phyloP scores from a whole-genome alignment of 371 early-diverging fungal species.

The Rhizopus microsporus region DNA sequence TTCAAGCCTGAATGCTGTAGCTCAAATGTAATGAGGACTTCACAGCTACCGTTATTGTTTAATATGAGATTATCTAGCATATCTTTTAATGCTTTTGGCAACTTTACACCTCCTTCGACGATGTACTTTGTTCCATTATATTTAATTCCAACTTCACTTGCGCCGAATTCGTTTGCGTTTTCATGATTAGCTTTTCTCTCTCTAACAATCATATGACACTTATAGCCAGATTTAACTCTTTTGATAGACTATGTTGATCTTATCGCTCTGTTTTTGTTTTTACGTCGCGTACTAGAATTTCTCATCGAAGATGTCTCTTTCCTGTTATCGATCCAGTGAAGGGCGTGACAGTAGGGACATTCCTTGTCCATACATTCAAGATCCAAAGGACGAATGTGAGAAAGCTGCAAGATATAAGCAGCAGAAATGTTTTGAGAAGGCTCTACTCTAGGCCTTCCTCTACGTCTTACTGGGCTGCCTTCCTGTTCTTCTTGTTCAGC shows the following conservation, averaged over 20 bases:
- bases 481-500: too few species aligned
- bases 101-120: slow-evolving; percentile 10
- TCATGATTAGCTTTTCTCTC: slow-evolving; percentile 2
- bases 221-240: background rate
- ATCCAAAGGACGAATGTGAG: too few species aligned
- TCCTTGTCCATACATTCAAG: too few species aligned
- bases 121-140: slow-evolving; percentile 7
- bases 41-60: slow-evolving; percentile 6
- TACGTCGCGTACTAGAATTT: too few species aligned
- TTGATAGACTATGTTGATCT: background rate
- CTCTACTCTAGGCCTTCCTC: too few species aligned
- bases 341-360: too few species aligned
- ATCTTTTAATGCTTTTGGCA: slow-evolving; percentile 12
- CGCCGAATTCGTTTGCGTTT: too few species aligned
- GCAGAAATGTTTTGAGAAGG: too few species aligned
- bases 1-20: slow-evolving; percentile 1
- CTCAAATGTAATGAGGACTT: background rate
- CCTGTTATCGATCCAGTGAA: too few species aligned
- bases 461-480: too few species aligned
- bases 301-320: too few species aligned
- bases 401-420: too few species aligned
- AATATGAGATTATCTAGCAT: slow-evolving; percentile 7
- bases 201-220: background rate
- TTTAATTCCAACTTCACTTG: slow-evolving; percentile 5
- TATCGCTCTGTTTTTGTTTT: background rate